Evolutionary conservation across 2,329 filamentous ascomycete genomes (phyloP).

Genomic region (Sclerotinia glacialis): DNA sequence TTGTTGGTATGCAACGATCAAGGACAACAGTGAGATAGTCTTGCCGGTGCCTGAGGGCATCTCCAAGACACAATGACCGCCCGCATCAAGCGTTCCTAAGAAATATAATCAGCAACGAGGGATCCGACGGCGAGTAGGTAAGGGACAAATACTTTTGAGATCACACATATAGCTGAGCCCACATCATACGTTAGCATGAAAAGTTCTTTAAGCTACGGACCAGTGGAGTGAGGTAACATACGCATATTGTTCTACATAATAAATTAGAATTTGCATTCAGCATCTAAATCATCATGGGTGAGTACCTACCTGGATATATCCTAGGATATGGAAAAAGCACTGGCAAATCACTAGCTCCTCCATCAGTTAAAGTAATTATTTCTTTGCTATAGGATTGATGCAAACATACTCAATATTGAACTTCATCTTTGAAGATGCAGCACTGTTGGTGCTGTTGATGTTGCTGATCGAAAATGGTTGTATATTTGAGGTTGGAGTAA

Average conservation of each 20-base stretch:
- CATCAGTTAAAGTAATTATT: conserved; percentile 21
- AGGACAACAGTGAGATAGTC: conserved; percentile 88
- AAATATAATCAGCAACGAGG: conserved; percentile 25
- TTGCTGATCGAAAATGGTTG: conserved; percentile 8
- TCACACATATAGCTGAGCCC: conserved; percentile 70
- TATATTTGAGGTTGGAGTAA: neutral
- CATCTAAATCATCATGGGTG: neutral
- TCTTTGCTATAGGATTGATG: neutral
- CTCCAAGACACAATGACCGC: conserved; percentile 93
- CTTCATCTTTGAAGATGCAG: conserved; percentile 57
- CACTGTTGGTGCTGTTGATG: conserved; percentile 12
- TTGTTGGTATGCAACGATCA: conserved; percentile 96
- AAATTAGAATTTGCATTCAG: conserved; percentile 26
- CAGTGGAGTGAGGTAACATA: conserved; percentile 37
- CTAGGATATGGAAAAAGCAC: conserved; percentile 73
- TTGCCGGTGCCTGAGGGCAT: conserved; percentile 99
- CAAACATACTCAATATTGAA: conserved; percentile 68
- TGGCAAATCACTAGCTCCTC: conserved; percentile 56
- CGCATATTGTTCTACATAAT: conserved; percentile 67
- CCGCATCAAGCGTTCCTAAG: conserved; percentile 76
- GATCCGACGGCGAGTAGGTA: neutral
- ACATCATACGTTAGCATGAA: conserved; percentile 24
- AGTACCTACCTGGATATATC: conserved; percentile 57
- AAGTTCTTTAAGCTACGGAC: too few species aligned
- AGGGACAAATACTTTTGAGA: conserved; percentile 57